Base-by-base conservation (phyloP, 805 yeast genomes). In the Isabelozyma rhagii region DNA sequence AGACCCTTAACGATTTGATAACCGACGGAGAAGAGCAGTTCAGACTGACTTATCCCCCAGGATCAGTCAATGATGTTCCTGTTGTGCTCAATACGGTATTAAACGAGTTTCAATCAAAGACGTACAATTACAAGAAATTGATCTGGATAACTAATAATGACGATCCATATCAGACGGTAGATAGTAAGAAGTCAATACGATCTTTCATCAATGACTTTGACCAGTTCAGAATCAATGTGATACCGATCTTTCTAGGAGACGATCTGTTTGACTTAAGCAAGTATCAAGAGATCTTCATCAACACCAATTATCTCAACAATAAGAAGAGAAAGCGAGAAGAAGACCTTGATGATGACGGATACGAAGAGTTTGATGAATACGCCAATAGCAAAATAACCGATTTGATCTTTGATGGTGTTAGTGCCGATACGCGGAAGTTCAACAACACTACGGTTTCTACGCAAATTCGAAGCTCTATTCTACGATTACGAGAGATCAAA, bases 101-200 rank as follows among this genome's bases (percentile, higher is more conserved):
- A 47, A 84, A 81, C 47, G 85, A 83, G 51, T 83, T 87, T 52
- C 60, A 60, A 49, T 59, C 69, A 13, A 62, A 70, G 38, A 79
- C 77, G 40, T 85, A 77, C 62, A 80, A 81, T 45, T 76, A 75
- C 42, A 81, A 79, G 55, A 83, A 86, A 57, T 67, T 89, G 3
- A 78, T 89, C 54, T 68, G 90, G 60, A 81, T 91, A 59, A 89
- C 97, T 0, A 87, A 85, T 61, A 83, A 85, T 61, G 94, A 87
- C 55, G 67, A 66, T 43, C 97, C 97, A 0, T 78, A 69, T 53
- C 72, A 73, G 47, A 69, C 70, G 7, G 57, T 69, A 7, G 71
- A 75, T 13, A 67, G 73, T 3, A 77, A 77, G 56, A 72, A 71
- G 43, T 69, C 80, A 5, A 68, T 89, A 21, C 77, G 84, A 55